Evolutionary conservation across 2,329 filamentous ascomycete genomes (phyloP).

Genomic region (Aspergillus versicolor): DNA sequence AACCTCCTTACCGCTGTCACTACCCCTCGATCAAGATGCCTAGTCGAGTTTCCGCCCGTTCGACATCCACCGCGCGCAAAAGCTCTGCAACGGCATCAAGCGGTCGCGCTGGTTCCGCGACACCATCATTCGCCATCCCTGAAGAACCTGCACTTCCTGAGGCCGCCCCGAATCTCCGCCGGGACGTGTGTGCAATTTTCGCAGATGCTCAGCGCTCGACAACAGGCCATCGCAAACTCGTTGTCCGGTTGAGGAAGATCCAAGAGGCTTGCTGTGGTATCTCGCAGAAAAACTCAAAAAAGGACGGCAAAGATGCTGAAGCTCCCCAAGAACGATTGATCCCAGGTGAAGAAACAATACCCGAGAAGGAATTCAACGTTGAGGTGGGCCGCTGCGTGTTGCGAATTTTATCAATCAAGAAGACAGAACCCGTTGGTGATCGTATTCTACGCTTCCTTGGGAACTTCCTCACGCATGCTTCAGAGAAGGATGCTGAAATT

Average conservation of each 20-base stretch:
- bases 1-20: conserved; percentile 12
- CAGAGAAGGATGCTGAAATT: conserved; percentile 67
- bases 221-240: conserved; percentile 84
- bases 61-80: conserved; percentile 38
- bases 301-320: conserved; percentile 48
- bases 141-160: conserved; percentile 56
- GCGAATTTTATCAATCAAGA: conserved; percentile 82
- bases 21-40: conserved; percentile 34
- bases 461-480: conserved; percentile 74
- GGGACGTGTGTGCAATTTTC: conserved; percentile 71
- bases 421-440: conserved; percentile 85
- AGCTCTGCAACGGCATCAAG: conserved; percentile 65
- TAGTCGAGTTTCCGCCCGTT: conserved; percentile 40
- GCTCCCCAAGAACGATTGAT: conserved; percentile 48
- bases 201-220: conserved; percentile 84
- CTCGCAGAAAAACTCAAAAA: conserved; percentile 40
- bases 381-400: conserved; percentile 83
- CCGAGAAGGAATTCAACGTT: conserved; percentile 81
- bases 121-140: conserved; percentile 52
- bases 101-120: conserved; percentile 70
- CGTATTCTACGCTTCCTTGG: conserved; percentile 81
- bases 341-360: conserved; percentile 63
- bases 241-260: conserved; percentile 82
- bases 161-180: conserved; percentile 60
- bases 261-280: conserved; percentile 77